Conservation (phyloP, 192 early-diverging fungal genomes). For the Entomortierella chlamydospora region DNA sequence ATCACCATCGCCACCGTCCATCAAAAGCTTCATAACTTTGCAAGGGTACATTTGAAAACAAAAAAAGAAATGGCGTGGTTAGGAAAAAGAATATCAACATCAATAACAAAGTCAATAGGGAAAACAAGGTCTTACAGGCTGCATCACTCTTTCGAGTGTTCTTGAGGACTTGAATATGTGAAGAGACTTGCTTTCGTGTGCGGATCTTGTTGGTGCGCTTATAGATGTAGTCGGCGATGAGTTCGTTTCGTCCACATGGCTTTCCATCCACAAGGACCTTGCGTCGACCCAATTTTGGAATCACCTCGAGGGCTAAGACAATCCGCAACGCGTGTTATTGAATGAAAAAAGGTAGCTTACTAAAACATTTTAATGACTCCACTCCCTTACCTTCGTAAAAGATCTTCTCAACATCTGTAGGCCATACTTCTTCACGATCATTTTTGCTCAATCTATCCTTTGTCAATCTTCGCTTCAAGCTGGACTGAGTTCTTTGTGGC, state of each 20-base stretch:
- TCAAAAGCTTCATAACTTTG: slow-evolving; percentile 65
- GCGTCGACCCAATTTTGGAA: slow-evolving; percentile 66
- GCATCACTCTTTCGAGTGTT: slow-evolving; percentile 72
- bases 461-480: slow-evolving; percentile 27
- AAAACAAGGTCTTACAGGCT: slow-evolving; percentile 54
- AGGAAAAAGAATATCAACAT: no score
- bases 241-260: slow-evolving; percentile 75
- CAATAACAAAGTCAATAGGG: not conserved
- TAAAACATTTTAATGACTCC: no score
- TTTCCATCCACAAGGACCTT: slow-evolving; percentile 67
- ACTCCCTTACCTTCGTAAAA: slow-evolving; percentile 64
- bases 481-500: slow-evolving; percentile 16
- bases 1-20: slow-evolving; percentile 62
- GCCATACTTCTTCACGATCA: slow-evolving; percentile 60
- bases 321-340: not conserved
- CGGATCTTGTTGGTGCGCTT: slow-evolving; percentile 73
- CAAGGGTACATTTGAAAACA: not conserved
- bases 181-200: slow-evolving; percentile 81
- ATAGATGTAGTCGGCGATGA: slow-evolving; percentile 81
- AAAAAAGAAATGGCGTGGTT: slow-evolving; percentile 5
- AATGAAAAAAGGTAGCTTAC: not conserved
- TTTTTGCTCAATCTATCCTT: slow-evolving; percentile 43
- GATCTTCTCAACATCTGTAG: slow-evolving; percentile 70
- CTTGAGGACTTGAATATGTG: slow-evolving; percentile 84
- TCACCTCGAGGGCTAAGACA: slow-evolving; percentile 58